Percentiles rank a stretch among this genome's conserved stretches.
Conservation (phyloP, 2,329 filamentous ascomycete species). For the Cordyceps pruinosa region DNA sequence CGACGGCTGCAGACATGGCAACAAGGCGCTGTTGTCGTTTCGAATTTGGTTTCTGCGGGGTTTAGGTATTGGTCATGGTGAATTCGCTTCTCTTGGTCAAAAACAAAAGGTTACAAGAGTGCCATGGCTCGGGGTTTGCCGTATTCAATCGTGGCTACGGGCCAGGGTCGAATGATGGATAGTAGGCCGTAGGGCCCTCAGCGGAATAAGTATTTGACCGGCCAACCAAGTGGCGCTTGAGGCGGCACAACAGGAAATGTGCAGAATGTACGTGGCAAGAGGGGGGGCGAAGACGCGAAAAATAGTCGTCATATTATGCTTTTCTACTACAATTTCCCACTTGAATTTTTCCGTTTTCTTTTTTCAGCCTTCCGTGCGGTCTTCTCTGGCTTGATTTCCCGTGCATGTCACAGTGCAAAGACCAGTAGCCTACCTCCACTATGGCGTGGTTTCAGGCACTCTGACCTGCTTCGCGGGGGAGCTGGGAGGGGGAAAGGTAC, state of each 20-base stretch:
- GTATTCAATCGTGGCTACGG: constrained; percentile 1
- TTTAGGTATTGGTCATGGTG: constrained; percentile 3
- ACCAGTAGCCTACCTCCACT: too few relatives aligned
- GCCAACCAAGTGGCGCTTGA: neutral
- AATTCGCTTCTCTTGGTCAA: neutral
- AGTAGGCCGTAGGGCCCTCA: neutral
- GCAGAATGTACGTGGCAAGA: too few relatives aligned
- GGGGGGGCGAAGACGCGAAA: too few relatives aligned
- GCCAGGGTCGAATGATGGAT: neutral
- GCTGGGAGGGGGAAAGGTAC: too few relatives aligned
- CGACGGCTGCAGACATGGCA: constrained; percentile 12
- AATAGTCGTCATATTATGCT: too few relatives aligned
- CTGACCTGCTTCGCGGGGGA: too few relatives aligned
- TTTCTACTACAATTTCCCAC: too few relatives aligned
- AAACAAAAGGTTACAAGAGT: neutral
- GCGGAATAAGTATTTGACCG: constrained; percentile 12
- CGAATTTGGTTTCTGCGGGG: neutral
- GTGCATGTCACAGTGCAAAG: too few relatives aligned
- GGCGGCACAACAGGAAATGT: neutral
- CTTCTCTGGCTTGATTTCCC: too few relatives aligned
- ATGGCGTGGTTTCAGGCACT: too few relatives aligned
- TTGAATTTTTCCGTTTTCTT: neutral
- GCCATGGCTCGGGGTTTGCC: neutral
- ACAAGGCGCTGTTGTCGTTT: neutral
- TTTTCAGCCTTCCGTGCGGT: too few relatives aligned